Conservation (phyloP, 352 stramenopile species). For the Hyaloperonospora brassicae region DNA sequence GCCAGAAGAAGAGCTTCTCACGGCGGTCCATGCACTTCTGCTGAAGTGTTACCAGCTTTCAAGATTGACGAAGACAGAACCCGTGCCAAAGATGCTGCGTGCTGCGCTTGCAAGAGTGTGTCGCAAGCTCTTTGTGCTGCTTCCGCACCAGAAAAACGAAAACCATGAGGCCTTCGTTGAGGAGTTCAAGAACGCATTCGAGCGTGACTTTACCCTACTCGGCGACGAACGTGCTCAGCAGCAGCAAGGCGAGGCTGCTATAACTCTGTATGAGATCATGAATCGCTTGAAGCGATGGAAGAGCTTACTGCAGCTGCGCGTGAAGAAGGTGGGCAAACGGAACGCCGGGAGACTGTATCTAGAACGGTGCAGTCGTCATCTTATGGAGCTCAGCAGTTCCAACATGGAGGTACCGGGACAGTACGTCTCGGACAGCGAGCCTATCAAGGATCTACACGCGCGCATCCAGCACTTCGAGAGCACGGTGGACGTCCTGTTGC, state of each 20-base stretch:
- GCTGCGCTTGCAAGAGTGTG: conserved; percentile 89
- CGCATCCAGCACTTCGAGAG: conserved; percentile 87
- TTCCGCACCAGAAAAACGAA: conserved; percentile 78
- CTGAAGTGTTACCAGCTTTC: conserved; percentile 89
- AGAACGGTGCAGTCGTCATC: conserved; percentile 83
- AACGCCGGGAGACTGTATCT: conserved; percentile 68
- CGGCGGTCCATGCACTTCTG: conserved; percentile 92
- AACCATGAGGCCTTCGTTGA: conserved; percentile 84
- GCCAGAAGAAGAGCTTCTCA: conserved; percentile 96
- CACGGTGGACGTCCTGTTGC: conserved; percentile 73
- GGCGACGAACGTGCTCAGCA: conserved; percentile 21
- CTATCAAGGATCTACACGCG: conserved; percentile 87
- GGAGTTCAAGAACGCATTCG: conserved; percentile 83
- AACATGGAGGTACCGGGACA: conserved; percentile 89
- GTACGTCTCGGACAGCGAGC: conserved; percentile 87
- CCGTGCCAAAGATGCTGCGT: conserved; percentile 82
- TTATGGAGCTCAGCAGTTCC: conserved; percentile 82
- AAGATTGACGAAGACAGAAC: conserved; percentile 64
- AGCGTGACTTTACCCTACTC: conserved; percentile 69
- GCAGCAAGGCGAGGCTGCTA: conserved; percentile 21
- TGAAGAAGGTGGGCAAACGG: conserved; percentile 66
- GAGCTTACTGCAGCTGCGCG: conserved; percentile 74
- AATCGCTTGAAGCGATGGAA: conserved; percentile 89
- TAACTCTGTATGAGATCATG: conserved; percentile 81
- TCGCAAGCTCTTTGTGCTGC: conserved; percentile 86